Base-by-base conservation (phyloP, 1,284 basidiomycete species). In the Tremellales sp. region DNA sequence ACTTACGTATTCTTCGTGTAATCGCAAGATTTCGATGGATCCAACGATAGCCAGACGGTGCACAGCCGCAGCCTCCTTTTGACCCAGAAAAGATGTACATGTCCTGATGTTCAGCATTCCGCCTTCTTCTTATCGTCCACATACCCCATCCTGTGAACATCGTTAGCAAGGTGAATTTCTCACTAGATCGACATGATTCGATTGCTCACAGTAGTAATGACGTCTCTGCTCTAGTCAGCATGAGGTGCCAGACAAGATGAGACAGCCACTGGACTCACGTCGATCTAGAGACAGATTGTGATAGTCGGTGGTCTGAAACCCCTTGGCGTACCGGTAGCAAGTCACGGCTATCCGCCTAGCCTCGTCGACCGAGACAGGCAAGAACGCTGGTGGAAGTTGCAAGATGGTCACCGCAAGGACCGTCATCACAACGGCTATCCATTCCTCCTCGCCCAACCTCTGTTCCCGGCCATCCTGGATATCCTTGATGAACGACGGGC, bases 401-500 rank as follows among this genome's bases (percentile, higher is more conserved):
- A 89, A 85, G 11, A 91, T 77, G 0, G 89, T 91, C 10, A 82
- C 84, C 11, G 87, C 86, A 15, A 90, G 81, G 11, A 86, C 86
- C 3, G 84, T 85, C 82, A 90, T 86, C 54, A 91, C 86, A 19
- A 91, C 76, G 3, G 88, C 85, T 62, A 88, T 89, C 76, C 89
- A 91, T 49, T 70, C 66, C 4, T 67, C 64, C 45, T 58, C 43
- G 13, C 87, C 79, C n/a, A 86, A 86, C 61, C 87, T 86, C 64
- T 89, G 87, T 72, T 91, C 89, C 51, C 86, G 74, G 40, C 81
- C 80, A 0, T 81, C 77, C 54, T 84, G 82, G 27, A 92, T 77
- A 72, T 89, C 88, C 21, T 85, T 83, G 83, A 89, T 85, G 67
- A 90, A 91, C 1, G 86, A 86, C 33, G 87, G 87, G 33, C 67